These are phyloP conservation scores for Yarrowia yakushimensis DNA, from an alignment of 805 yeast genomes.

Conservation along the genomic window DNA sequence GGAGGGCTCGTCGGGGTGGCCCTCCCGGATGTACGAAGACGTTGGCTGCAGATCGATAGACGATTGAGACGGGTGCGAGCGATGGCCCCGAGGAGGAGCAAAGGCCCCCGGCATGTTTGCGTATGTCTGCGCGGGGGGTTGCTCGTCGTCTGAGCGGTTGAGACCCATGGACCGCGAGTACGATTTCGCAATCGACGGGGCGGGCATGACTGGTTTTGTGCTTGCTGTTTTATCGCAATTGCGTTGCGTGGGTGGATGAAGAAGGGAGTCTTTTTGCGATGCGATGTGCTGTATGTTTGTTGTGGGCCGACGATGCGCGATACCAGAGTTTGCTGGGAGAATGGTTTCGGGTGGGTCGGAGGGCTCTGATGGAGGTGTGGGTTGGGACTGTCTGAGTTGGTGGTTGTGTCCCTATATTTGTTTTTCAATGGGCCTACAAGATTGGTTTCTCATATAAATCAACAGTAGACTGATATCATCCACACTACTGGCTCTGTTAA, in stretches of 20 bases:
- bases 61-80: constrained; percentile 1
- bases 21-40: constrained; percentile 8
- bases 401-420: not conserved
- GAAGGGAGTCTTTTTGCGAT: constrained; percentile 8
- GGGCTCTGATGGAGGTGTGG: not conserved
- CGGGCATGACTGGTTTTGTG: constrained; percentile 10
- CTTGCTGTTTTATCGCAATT: not conserved
- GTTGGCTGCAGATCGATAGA: constrained; percentile 13
- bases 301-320: constrained; percentile 23
- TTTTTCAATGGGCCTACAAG: not conserved
- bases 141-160: constrained; percentile 21
- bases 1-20: constrained; percentile 4
- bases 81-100: not conserved
- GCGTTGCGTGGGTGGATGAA: constrained; percentile 16
- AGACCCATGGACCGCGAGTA: constrained; percentile 25
- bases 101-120: constrained; percentile 23
- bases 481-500: not conserved
- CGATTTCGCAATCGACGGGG: constrained; percentile 25
- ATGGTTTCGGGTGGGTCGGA: not conserved
- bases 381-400: not conserved
- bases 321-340: constrained; percentile 18
- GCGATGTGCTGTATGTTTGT: constrained; percentile 14
- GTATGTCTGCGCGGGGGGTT: constrained; percentile 10
- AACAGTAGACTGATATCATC: not conserved
- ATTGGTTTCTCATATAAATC: not conserved